Evolutionary conservation across 2,329 filamentous ascomycete genomes (phyloP), one percentile per base, ranked within the genome.

Genomic region (Escovopsis sp.): DNA sequence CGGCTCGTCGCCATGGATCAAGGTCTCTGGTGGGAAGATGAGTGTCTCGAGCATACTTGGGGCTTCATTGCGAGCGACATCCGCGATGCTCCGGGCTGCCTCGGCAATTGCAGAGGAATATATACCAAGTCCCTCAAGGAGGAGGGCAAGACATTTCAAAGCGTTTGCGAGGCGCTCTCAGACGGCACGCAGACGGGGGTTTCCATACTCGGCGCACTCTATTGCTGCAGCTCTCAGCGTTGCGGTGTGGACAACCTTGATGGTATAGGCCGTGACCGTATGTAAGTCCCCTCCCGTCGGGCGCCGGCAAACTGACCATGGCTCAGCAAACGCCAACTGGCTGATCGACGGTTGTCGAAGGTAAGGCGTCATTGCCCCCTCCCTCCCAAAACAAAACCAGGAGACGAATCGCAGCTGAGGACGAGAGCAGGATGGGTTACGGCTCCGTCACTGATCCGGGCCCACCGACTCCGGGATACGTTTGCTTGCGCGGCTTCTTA

Each of bases 281-380:
- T 39, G 59, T 55, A 10, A 23, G 26, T 10, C 36, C 37, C 19
- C 38, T 39, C 18, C 40, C 30, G 32, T 11, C 18, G 8, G 28
- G 26, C 18, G 18, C 12, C 18, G 6, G 33, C 39, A 28, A 42
- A 33, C 32, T 56, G 37, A 56, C 47, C 23, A 32, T 23, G 6
- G 26, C 35, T 33, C 23, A 75, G 72, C 70, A 39, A 71, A 63
- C 49, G 65, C 73, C 41, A 67, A 72, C 49, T 59, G 60, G 51
- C 59, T 74, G 44, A 70, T 73, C 56, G 69, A 66, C 49, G 55
- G 59, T 43, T 75, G 71, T 44, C 60, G 68, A 51, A 66, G 65
- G 72, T 74, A 58, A 56, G 64, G 39, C 34, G 48, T 4, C 15
- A 28, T 26, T 26, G 33, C n/a, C 39, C 26, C 23, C 6, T 6